Evolutionary conservation across 352 stramenopile genomes (phyloP).

Genomic region (Pythium sukuiense): DNA sequence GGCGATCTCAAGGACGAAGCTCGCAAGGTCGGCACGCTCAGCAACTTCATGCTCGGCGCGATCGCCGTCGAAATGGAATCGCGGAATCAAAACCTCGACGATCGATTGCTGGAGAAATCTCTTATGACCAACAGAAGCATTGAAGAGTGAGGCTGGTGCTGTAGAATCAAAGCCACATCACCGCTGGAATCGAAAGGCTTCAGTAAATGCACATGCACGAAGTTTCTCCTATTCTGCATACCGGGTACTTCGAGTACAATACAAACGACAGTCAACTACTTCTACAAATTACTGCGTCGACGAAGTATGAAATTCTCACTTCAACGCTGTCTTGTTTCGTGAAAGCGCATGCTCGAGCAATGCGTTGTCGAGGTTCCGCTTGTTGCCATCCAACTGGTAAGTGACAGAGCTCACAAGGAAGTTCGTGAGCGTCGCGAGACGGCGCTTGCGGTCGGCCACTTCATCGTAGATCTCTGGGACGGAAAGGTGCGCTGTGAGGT

Average conservation of each 20-base stretch:
- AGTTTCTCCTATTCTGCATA: too few species aligned
- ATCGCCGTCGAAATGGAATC: constrained; percentile 10
- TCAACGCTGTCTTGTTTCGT: neutral
- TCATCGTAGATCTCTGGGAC: constrained; percentile 16
- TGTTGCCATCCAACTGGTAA: constrained; percentile 16
- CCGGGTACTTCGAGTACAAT: too few species aligned
- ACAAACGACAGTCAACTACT: too few species aligned
- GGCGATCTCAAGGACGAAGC: neutral
- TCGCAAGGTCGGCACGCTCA: constrained; percentile 16
- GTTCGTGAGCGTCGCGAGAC: constrained; percentile 13
- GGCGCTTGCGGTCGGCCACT: constrained; percentile 11
- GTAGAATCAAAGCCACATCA: too few species aligned
- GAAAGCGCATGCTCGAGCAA: constrained; percentile 14
- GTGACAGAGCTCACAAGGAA: constrained; percentile 16
- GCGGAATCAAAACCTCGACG: constrained; percentile 11
- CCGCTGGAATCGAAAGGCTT: too few species aligned
- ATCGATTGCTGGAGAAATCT: constrained; percentile 5
- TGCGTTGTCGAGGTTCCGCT: constrained; percentile 17
- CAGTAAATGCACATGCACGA: too few species aligned
- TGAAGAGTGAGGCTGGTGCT: neutral
- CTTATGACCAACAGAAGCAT: neutral
- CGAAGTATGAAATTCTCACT: neutral
- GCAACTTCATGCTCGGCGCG: constrained; percentile 17
- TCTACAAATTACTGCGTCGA: too few species aligned
- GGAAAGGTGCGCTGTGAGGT: constrained; percentile 6